Conservation (phyloP, 1,284 basidiomycete genomes). For the Pseudozyma flocculosa region DNA sequence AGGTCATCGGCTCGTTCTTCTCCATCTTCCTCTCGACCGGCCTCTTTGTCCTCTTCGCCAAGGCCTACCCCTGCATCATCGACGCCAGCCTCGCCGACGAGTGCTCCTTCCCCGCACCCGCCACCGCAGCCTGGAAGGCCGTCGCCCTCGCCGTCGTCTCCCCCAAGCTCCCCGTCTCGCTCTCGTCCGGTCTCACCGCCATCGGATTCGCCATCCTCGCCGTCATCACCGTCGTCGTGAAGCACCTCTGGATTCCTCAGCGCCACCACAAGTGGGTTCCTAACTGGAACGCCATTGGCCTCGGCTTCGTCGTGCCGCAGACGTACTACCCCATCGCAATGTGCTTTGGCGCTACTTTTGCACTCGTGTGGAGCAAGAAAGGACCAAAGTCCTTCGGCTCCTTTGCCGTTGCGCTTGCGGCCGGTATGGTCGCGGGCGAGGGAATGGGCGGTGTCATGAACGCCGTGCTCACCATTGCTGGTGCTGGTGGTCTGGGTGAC, state of each 20-base stretch:
- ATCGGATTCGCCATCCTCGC: constrained; percentile 65
- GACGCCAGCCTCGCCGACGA: constrained; percentile 52
- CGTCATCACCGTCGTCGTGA: constrained; percentile 63
- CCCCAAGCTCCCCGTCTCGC: constrained; percentile 37
- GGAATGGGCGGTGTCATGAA: constrained; percentile 71
- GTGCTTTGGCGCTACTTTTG: constrained; percentile 51
- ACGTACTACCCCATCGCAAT: constrained; percentile 50
- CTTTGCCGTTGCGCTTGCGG: constrained; percentile 68
- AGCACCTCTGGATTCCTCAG: constrained; percentile 65
- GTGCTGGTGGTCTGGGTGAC: constrained; percentile 30
- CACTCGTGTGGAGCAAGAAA: constrained; percentile 62
- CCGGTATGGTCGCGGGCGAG: constrained; percentile 69
- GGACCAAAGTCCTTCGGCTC: constrained; percentile 60
- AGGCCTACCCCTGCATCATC: constrained; percentile 68
- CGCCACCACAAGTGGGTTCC: constrained; percentile 66
- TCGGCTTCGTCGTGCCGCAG: constrained; percentile 64
- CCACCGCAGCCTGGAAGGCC: constrained; percentile 68
- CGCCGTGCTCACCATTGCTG: constrained; percentile 59
- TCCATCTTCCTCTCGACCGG: constrained; percentile 39
- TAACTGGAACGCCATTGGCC: constrained; percentile 69
- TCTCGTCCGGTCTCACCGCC: constrained; percentile 65
- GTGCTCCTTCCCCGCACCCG: constrained; percentile 67
- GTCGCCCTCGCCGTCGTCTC: constrained; percentile 65
- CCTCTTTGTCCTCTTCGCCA: constrained; percentile 55
- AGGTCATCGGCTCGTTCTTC: constrained; percentile 54